phyloP scores from a whole-genome alignment of 202 grass and related monocot genomes.

The Miscanthus sacchariflorus region DNA sequence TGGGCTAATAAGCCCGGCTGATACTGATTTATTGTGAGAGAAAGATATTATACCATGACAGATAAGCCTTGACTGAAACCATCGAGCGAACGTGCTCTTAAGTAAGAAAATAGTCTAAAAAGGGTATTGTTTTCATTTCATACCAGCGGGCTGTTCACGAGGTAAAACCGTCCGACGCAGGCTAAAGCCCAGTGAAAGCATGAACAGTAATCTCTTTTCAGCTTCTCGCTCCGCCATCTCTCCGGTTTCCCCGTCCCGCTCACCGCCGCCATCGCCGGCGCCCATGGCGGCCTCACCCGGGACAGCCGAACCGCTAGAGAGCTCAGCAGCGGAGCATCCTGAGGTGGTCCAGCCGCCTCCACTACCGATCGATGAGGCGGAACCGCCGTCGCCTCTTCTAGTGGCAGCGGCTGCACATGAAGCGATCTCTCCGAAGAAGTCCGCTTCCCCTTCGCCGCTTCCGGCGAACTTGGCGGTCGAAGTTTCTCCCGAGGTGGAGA shows the following conservation, averaged over 20 bases:
- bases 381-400: background rate
- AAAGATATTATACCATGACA: too few species aligned
- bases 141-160: too few species aligned
- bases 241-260: background rate
- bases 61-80: too few species aligned
- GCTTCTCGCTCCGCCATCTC: background rate
- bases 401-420: slow-evolving; percentile 22
- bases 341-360: background rate
- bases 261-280: slow-evolving; percentile 17
- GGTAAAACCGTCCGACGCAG: too few species aligned
- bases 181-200: background rate
- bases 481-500: background rate
- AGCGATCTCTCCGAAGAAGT: slow-evolving; percentile 17
- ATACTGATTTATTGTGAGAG: too few species aligned
- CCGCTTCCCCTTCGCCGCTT: background rate
- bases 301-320: background rate
- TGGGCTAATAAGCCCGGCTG: too few species aligned
- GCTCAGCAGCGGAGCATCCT: background rate
- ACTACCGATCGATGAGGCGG: background rate
- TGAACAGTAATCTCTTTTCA: background rate
- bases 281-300: slow-evolving; percentile 50
- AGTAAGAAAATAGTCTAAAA: too few species aligned
- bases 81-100: too few species aligned
- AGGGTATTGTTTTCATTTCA: too few species aligned
- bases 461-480: background rate